Evolutionary conservation across 2,329 filamentous ascomycete species (phyloP).

Genomic region (Fusarium sp.): DNA sequence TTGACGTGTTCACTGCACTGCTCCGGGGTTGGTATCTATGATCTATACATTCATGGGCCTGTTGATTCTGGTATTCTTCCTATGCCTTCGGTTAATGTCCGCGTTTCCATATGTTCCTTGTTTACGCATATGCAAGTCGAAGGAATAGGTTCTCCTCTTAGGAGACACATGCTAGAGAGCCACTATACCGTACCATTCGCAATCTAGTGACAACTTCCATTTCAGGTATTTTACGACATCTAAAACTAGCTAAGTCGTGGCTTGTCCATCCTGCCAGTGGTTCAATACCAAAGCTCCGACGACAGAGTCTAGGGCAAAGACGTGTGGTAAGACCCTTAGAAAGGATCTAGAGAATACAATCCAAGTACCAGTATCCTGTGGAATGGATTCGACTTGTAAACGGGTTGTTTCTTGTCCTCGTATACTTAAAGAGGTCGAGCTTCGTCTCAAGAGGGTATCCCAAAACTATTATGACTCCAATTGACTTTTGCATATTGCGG

Average conservation of each 20-base stretch:
- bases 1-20: slow-evolving; percentile 1
- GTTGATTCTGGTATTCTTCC: background rate
- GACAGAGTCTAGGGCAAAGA: background rate
- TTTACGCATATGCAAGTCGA: too few relatives aligned
- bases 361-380: background rate
- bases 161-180: background rate
- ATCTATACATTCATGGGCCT: background rate
- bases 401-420: too few relatives aligned
- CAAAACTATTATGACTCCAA: too few relatives aligned
- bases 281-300: background rate
- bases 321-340: background rate
- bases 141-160: background rate
- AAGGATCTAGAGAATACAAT: too few relatives aligned
- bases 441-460: background rate
- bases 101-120: background rate
- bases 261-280: background rate
- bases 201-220: background rate
- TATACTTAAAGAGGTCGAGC: background rate
- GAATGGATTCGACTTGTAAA: background rate
- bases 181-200: background rate
- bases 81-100: background rate
- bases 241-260: background rate
- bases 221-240: background rate
- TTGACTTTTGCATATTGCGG: too few relatives aligned
- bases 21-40: background rate